These are phyloP conservation scores for Oxyria digyna DNA, from an alignment of 148 eudicot species.

Conservation along the genomic window DNA sequence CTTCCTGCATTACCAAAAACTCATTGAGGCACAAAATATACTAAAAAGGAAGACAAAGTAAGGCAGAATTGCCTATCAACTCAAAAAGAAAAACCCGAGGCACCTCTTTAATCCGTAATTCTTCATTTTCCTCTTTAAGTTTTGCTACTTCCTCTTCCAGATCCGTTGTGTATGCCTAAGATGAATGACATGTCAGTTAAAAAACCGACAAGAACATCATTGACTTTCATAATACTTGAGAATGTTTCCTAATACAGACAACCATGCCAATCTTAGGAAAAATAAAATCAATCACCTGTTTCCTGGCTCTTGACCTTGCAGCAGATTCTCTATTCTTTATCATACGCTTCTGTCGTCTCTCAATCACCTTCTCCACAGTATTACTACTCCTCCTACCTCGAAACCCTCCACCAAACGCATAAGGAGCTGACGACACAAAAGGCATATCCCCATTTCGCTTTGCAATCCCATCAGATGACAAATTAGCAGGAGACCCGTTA, in stretches of 20 bases:
- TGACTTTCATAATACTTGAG: background rate
- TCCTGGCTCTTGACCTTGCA: constrained; percentile 92
- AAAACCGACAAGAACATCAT: background rate
- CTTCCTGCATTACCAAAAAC: constrained; percentile 38
- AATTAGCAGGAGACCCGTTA: constrained; percentile 48
- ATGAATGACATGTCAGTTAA: background rate
- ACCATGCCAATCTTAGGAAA: too few species aligned
- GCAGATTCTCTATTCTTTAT: constrained; percentile 94
- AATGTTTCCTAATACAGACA: background rate
- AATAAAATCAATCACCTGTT: constrained; percentile 43
- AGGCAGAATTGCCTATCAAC: background rate
- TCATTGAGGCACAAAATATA: background rate
- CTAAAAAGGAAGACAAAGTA: background rate
- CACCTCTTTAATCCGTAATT: constrained; percentile 62
- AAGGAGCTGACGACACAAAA: constrained; percentile 74
- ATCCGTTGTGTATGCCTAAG: constrained; percentile 83
- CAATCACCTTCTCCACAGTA: constrained; percentile 73
- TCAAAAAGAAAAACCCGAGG: background rate
- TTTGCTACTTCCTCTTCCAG: constrained; percentile 79
- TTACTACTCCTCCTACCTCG: constrained; percentile 46
- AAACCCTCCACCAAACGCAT: constrained; percentile 58
- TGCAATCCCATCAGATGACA: constrained; percentile 61
- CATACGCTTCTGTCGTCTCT: constrained; percentile 90
- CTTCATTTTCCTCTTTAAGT: constrained; percentile 68
- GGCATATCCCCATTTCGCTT: constrained; percentile 71